phyloP scores from a whole-genome alignment of 352 stramenopile genomes.

The Phytopythium cucurbitacearum region DNA sequence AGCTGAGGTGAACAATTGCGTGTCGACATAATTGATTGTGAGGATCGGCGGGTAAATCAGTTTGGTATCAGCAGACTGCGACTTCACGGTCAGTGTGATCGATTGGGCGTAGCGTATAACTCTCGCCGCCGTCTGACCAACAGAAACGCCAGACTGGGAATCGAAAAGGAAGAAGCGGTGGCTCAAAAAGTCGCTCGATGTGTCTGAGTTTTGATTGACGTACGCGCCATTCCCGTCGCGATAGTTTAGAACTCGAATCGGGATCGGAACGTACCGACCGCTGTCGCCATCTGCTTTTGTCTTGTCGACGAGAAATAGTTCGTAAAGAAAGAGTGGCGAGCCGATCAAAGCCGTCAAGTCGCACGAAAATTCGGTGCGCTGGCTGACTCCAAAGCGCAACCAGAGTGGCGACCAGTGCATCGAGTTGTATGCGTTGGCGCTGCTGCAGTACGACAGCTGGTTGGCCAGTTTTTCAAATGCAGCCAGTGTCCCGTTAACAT shows the following conservation, averaged over 20 bases:
- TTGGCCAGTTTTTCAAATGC: conserved; percentile 61
- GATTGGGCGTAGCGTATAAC: conserved; percentile 68
- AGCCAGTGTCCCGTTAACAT: conserved; percentile 86
- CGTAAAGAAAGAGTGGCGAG: conserved; percentile 71
- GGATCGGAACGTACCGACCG: conserved; percentile 75
- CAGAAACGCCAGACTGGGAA: conserved; percentile 52
- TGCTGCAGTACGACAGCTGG: conserved; percentile 79
- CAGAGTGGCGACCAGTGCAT: conserved; percentile 68
- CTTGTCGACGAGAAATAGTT: conserved; percentile 89
- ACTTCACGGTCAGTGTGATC: conserved; percentile 65
- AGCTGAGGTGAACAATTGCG: conserved; percentile 16
- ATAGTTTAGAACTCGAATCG: conserved; percentile 87
- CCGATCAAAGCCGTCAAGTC: conserved; percentile 48
- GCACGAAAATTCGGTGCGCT: conserved; percentile 56
- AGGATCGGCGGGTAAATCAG: conserved; percentile 69
- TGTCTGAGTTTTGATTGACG: conserved; percentile 84
- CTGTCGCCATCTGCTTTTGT: conserved; percentile 41
- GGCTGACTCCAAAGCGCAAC: conserved; percentile 76
- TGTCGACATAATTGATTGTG: conserved; percentile 77
- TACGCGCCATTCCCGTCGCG: conserved; percentile 47
- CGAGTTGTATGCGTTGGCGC: conserved; percentile 7
- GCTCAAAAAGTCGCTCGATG: conserved; percentile 80
- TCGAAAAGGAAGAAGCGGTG: conserved; percentile 93
- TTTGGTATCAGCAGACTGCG: conserved; percentile 34
- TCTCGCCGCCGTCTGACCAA: conserved; percentile 36